These are phyloP conservation scores for Ilex paraguariensis DNA, from an alignment of 305 asterid genomes.

Conservation along the genomic window DNA sequence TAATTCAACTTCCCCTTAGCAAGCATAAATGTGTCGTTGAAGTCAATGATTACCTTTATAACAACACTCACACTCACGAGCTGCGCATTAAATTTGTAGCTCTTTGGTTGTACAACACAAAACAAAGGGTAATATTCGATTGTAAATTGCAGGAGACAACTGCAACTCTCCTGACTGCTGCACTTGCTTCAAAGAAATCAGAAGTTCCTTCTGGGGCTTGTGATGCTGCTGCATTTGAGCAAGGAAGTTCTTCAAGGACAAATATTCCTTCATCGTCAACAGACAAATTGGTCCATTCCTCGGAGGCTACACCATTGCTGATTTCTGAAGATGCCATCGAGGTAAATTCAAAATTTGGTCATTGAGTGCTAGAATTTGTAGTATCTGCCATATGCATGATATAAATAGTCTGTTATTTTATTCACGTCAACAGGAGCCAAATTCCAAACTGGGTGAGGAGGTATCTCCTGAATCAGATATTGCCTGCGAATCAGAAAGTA, in stretches of 20 bases:
- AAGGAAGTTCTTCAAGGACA: slow-evolving; percentile 37
- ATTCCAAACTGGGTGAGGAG: slow-evolving; percentile 23
- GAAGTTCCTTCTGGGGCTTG: slow-evolving; percentile 41
- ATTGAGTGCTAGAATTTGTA: not conserved
- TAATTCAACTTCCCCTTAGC: no score
- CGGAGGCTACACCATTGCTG: slow-evolving; percentile 27
- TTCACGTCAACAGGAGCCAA: slow-evolving; percentile 40
- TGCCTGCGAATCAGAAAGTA: slow-evolving; percentile 21
- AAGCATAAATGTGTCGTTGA: no score
- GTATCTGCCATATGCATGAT: not conserved
- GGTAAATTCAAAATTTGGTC: slow-evolving; percentile 28
- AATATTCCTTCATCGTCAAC: slow-evolving; percentile 25
- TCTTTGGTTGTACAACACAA: not conserved
- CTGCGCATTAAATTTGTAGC: not conserved
- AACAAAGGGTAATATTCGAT: slow-evolving; percentile 2
- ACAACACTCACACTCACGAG: no score
- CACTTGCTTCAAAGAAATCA: slow-evolving; percentile 55
- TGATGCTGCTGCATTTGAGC: slow-evolving; percentile 34
- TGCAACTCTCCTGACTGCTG: slow-evolving; percentile 67
- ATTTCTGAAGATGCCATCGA: slow-evolving; percentile 30
- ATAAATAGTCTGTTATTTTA: slow-evolving; percentile 10
- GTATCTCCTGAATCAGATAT: slow-evolving; percentile 27
- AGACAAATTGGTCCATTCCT: slow-evolving; percentile 20
- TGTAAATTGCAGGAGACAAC: slow-evolving; percentile 59
- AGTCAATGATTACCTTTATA: no score